Percentiles rank a stretch among this genome's conserved stretches.
These are phyloP conservation scores for Leucoagaricus sp. DNA, from an alignment of 1,284 basidiomycete species.

Conservation along the genomic window DNA sequence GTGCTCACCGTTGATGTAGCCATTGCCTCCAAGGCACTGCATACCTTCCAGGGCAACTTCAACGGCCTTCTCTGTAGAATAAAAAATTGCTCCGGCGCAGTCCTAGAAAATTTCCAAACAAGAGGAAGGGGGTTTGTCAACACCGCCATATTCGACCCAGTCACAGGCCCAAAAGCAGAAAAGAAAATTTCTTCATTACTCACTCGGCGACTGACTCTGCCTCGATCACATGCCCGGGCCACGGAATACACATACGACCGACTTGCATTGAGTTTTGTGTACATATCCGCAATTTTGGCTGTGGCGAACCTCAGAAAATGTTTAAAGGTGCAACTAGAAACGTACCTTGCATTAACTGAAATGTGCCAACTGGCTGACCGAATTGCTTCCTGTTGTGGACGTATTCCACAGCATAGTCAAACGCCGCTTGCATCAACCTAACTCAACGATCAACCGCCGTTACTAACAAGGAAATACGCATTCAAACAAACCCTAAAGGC, in stretches of 20 bases:
- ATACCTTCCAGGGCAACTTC: conserved; percentile 91
- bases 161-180: neutral
- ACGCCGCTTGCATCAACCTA: conserved; percentile 95
- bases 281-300: conserved; percentile 92
- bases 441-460: conserved; percentile 18
- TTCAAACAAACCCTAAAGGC: conserved; percentile 51
- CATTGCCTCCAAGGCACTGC: conserved; percentile 92
- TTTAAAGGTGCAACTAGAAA: neutral
- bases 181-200: conserved; percentile 27
- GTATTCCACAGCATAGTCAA: conserved; percentile 88
- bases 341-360: conserved; percentile 94
- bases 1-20: conserved; percentile 83
- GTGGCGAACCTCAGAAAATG: neutral
- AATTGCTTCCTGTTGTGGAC: conserved; percentile 93
- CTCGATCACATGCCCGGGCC: conserved; percentile 83
- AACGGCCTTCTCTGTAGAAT: conserved; percentile 87
- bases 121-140: conserved; percentile 8
- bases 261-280: conserved; percentile 88
- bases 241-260: conserved; percentile 94
- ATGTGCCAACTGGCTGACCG: conserved; percentile 83
- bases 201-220: conserved; percentile 81
- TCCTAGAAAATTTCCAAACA: conserved; percentile 65
- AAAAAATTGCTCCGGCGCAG: conserved; percentile 90
- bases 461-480: conserved; percentile 12
- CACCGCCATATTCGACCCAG: neutral